Evolutionary conservation across 2,329 filamentous ascomycete species (phyloP).

Genomic region (Pyricularia sp.): DNA sequence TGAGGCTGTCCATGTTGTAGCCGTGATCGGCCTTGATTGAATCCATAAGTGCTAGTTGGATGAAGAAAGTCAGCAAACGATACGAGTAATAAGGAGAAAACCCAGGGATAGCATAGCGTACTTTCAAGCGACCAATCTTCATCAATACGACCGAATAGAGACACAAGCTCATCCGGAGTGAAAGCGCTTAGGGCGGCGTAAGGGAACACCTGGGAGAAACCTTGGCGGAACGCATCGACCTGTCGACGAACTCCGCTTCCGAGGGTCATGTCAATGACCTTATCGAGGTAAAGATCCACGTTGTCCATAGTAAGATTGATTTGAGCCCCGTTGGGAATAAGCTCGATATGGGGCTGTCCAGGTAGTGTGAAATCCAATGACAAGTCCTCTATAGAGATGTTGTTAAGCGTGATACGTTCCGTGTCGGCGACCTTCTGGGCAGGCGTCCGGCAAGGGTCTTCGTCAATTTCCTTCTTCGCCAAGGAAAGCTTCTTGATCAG

Average conservation of each 20-base stretch:
- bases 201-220: constrained; percentile 93
- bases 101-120: constrained; percentile 36
- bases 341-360: constrained; percentile 76
- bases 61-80: neutral
- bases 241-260: constrained; percentile 80
- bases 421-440: constrained; percentile 60
- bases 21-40: constrained; percentile 98
- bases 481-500: constrained; percentile 76
- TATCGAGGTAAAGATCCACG: constrained; percentile 76
- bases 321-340: constrained; percentile 62
- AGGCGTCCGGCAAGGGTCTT: constrained; percentile 50
- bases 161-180: constrained; percentile 87
- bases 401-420: constrained; percentile 59
- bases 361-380: constrained; percentile 90
- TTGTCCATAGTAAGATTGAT: constrained; percentile 76
- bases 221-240: constrained; percentile 77
- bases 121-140: constrained; percentile 98
- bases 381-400: constrained; percentile 70
- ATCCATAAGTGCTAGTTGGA: constrained; percentile 67
- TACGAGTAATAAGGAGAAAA: neutral
- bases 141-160: constrained; percentile 81
- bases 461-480: constrained; percentile 68
- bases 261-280: constrained; percentile 82
- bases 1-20: constrained; percentile 96
- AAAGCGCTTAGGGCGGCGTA: constrained; percentile 88